Evolutionary conservation across 106 monocot species (phyloP), one percentile per base, ranked within the genome.

Genomic region (Dioscorea zingiberensis): DNA sequence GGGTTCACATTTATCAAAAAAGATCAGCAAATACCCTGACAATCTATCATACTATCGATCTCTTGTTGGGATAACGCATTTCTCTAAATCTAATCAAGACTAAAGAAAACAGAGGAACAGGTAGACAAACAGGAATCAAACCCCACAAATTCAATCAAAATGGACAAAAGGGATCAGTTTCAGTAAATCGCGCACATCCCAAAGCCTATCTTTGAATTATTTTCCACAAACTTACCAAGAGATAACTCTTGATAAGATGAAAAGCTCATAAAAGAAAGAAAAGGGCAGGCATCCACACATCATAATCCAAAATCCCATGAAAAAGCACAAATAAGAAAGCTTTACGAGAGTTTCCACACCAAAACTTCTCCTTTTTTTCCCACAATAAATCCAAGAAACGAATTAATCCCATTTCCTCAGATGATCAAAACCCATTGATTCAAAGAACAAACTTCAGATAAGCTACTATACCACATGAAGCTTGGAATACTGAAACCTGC

Each of bases 401-500:
- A 56, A 55, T 6, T 12, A 56, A 56, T 22, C 23, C 56, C 21
- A 21, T 56, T 56, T 24, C 56, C 56, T 22, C 22, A 54, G 13
- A 32, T 3, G 54, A 28, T 30, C 18, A 67, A 54, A 48, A 54
- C 13, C 14, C 24, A 54, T 13, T 54, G 23, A 16, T 25, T 25
- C 45, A 68, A 38, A 68, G 21, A 16, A 3, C 18, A 22, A 25
- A 11, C 30, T 17, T 49, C 6, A 18, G 58, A 47, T 14, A 4
- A 29, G 54, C 30, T 22, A 7, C 0, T 16, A 26, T 55, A 83
- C 82, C 74, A 78, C 66, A n/a, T 62, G 65, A 24, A 83, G 73
- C 2, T 74, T 74, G 57, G 82, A 83, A 66, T 78, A 61, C 14
- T 58, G 73, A 64, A 83, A 77, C 45, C 77, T 64, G 16, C 77